Conservation (phyloP, 805 yeast species). For the Phaffomyces antillensis region DNA sequence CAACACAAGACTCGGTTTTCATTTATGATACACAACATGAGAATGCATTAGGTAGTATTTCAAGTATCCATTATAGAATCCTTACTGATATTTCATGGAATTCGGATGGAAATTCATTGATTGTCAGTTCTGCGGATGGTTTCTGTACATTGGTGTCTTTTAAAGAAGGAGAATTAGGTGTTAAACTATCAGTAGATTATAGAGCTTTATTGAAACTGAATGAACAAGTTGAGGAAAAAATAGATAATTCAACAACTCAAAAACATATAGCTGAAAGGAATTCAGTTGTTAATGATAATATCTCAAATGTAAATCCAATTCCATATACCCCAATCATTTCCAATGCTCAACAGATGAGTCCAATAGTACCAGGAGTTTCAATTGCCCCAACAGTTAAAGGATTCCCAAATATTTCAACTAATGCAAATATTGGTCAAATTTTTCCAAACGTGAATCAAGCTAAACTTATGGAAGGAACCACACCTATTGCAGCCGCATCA, state of each 20-base stretch:
- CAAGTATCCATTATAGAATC: slow-evolving; percentile 81
- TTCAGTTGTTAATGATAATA: neutral
- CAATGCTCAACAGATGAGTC: too few relatives aligned
- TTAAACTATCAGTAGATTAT: slow-evolving; percentile 25
- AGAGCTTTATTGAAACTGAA: slow-evolving; percentile 10
- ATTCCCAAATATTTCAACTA: too few relatives aligned
- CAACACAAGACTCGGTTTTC: slow-evolving; percentile 79
- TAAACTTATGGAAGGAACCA: too few relatives aligned
- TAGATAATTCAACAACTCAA: slow-evolving; percentile 2
- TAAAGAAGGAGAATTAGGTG: slow-evolving; percentile 50
- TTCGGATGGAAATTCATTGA: slow-evolving; percentile 58
- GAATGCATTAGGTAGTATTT: slow-evolving; percentile 64
- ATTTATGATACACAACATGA: slow-evolving; percentile 72
- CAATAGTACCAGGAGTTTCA: too few relatives aligned
- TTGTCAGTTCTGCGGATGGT: slow-evolving; percentile 87
- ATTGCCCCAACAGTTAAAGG: too few relatives aligned
- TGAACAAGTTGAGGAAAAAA: neutral
- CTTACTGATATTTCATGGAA: slow-evolving; percentile 88
- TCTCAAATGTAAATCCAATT: too few relatives aligned
- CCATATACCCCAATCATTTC: too few relatives aligned
- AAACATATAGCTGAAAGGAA: neutral
- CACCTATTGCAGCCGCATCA: too few relatives aligned
- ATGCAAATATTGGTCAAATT: too few relatives aligned
- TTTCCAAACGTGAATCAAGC: too few relatives aligned
- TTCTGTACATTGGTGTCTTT: slow-evolving; percentile 69